A percentile compares a stretch with the other conserved stretches of the same genome.
Evolutionary conservation across 2,329 filamentous ascomycete species (phyloP).

Genomic region (Exserohilum turcica): DNA sequence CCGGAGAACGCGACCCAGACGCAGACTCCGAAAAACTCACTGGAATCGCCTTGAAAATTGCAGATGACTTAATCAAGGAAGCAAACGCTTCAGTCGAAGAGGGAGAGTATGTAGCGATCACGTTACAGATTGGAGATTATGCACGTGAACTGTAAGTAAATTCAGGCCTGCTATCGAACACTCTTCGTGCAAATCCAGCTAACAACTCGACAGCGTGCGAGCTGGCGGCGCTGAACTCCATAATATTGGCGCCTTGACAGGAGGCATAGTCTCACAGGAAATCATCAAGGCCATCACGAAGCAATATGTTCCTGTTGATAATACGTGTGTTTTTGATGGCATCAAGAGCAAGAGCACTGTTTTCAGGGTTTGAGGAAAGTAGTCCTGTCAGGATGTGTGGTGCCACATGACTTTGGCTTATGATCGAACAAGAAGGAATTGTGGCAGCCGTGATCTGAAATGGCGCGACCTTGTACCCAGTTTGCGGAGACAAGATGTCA

Average conservation of each 20-base stretch:
- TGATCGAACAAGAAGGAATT: neutral
- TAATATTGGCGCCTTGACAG: conserved; percentile 85
- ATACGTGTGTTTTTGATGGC: conserved; percentile 67
- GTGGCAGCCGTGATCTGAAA: neutral
- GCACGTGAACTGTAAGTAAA: conserved; percentile 52
- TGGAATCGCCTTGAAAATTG: conserved; percentile 50
- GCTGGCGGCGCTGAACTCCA: conserved; percentile 86
- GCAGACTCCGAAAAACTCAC: conserved; percentile 49
- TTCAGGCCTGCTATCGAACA: neutral
- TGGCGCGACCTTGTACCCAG: neutral
- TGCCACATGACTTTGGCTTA: neutral
- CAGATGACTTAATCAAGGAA: conserved; percentile 51
- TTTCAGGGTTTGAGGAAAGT: conserved; percentile 48
- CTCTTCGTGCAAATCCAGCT: neutral
- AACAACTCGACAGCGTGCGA: conserved; percentile 59
- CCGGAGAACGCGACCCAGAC: conserved; percentile 44
- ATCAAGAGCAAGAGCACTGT: conserved; percentile 61
- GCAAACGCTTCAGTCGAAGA: conserved; percentile 49
- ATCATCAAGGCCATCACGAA: conserved; percentile 85
- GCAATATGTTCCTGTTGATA: conserved; percentile 69
- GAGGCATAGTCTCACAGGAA: conserved; percentile 95
- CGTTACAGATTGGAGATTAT: conserved; percentile 43
- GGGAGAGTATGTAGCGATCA: conserved; percentile 48
- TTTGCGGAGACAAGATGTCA: neutral
- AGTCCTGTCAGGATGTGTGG: neutral